These are phyloP conservation scores for Delonix regia DNA, from an alignment of 306 rosid species.

Conservation along the genomic window DNA sequence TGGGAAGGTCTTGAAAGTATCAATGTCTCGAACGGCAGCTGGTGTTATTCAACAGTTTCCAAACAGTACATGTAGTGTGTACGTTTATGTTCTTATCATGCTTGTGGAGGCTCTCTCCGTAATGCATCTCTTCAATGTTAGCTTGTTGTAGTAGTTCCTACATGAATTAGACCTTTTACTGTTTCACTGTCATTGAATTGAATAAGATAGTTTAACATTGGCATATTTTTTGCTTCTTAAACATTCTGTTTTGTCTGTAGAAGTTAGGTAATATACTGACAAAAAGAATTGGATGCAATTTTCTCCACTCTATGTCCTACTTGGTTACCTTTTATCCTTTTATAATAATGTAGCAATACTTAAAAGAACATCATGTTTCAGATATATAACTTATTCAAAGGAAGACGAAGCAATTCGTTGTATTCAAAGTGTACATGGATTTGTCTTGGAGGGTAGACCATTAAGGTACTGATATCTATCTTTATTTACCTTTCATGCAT, in stretches of 20 bases:
- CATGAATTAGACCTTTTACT: not conserved
- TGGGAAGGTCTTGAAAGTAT: slow-evolving; percentile 96
- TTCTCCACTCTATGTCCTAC: slow-evolving; percentile 5
- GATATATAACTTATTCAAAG: slow-evolving; percentile 94
- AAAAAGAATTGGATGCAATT: not conserved
- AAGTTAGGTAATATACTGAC: slow-evolving; percentile 1
- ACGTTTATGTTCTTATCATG: slow-evolving; percentile 45
- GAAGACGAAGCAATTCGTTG: slow-evolving; percentile 97
- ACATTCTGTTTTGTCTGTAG: slow-evolving; percentile 6
- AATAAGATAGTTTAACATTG: not conserved
- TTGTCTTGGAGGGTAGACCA: slow-evolving; percentile 88
- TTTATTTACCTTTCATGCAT: not conserved
- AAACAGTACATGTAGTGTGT: slow-evolving; percentile 97
- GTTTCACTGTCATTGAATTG: slow-evolving; percentile 4
- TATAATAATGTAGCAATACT: slow-evolving; percentile 4
- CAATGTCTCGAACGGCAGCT: slow-evolving; percentile 94
- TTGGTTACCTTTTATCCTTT: slow-evolving; percentile 4
- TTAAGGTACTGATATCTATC: slow-evolving; percentile 58
- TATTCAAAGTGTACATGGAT: slow-evolving; percentile 98
- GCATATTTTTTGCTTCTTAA: not conserved
- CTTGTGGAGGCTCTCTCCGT: not conserved
- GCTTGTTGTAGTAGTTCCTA: not conserved
- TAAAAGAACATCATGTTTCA: slow-evolving; percentile 38
- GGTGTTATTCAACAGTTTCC: slow-evolving; percentile 96
- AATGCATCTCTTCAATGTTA: not conserved